These are phyloP conservation scores for Physaria fendleri DNA, from an alignment of 345 rosid genomes.

Conservation along the genomic window DNA sequence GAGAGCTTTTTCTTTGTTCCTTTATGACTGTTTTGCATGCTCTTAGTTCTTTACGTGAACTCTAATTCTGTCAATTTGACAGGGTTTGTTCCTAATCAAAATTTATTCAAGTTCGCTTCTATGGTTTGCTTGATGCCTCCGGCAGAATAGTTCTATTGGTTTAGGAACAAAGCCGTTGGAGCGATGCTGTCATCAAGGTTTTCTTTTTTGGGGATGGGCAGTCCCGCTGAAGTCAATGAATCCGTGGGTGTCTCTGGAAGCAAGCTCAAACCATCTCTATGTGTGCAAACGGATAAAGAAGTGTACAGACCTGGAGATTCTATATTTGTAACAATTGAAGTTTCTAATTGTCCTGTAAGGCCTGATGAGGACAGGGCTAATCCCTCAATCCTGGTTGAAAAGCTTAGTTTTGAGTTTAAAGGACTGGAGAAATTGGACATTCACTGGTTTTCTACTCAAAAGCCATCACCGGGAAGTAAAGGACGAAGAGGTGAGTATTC, in stretches of 20 bases:
- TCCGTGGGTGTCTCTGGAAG: slow-evolving; percentile 27
- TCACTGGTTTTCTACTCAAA: slow-evolving; percentile 79
- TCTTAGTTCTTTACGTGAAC: too few species aligned
- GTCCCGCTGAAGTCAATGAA: slow-evolving; percentile 24
- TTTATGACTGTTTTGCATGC: too few species aligned
- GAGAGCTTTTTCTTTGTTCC: neutral
- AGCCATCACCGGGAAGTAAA: slow-evolving; percentile 51
- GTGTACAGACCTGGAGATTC: slow-evolving; percentile 89
- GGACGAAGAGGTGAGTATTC: slow-evolving; percentile 66
- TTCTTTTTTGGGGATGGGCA: slow-evolving; percentile 31
- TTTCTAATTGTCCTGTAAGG: slow-evolving; percentile 34
- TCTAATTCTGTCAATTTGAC: slow-evolving; percentile 3
- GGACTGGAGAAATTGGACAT: slow-evolving; percentile 79
- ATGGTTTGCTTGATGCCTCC: slow-evolving; percentile 10
- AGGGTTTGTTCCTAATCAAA: slow-evolving; percentile 11
- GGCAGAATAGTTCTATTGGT: slow-evolving; percentile 5
- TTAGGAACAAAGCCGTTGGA: neutral
- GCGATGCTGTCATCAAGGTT: slow-evolving; percentile 34
- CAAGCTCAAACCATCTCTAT: slow-evolving; percentile 42
- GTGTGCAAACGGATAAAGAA: slow-evolving; percentile 57
- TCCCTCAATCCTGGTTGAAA: slow-evolving; percentile 55
- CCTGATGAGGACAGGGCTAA: slow-evolving; percentile 15
- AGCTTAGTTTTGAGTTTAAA: slow-evolving; percentile 74
- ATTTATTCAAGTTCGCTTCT: slow-evolving; percentile 2
- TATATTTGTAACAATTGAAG: slow-evolving; percentile 57